phyloP scores from a whole-genome alignment of 2,329 filamentous ascomycete genomes.

The Emmonsiellopsis sp. region DNA sequence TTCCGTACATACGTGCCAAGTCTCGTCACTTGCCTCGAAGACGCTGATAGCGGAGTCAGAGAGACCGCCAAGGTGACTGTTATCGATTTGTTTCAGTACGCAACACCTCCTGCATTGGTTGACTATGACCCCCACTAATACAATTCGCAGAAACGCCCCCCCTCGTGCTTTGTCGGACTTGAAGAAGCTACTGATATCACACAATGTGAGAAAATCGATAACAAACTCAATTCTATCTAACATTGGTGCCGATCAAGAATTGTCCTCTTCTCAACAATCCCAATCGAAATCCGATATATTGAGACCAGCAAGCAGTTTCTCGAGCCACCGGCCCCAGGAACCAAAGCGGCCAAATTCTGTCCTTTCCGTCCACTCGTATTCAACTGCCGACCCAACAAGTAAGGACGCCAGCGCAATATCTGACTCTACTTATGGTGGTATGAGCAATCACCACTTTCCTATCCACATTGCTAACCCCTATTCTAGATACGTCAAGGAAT shows the following conservation, averaged over 20 bases:
- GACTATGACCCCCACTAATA: background rate
- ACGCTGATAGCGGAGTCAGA: constrained; percentile 79
- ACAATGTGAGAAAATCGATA: constrained; percentile 80
- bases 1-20: constrained; percentile 77
- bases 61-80: constrained; percentile 75
- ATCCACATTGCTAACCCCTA: background rate
- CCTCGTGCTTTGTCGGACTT: constrained; percentile 79
- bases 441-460: background rate
- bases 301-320: constrained; percentile 18
- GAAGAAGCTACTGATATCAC: constrained; percentile 73
- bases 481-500: constrained; percentile 1
- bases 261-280: constrained; percentile 13
- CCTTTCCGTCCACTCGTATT: constrained; percentile 11
- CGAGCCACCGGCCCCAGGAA: constrained; percentile 14
- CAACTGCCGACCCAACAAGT: constrained; percentile 10
- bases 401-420: constrained; percentile 4
- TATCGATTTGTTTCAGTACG: constrained; percentile 74
- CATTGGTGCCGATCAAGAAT: constrained; percentile 40
- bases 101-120: constrained; percentile 1
- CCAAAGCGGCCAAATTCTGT: constrained; percentile 19
- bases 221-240: constrained; percentile 70
- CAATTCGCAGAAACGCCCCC: constrained; percentile 55
- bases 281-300: constrained; percentile 15
- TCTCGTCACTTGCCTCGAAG: constrained; percentile 79
- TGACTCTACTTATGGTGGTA: constrained; percentile 1